Base-by-base conservation (phyloP, 352 stramenopile species). In the Globisporangium perplexum region DNA sequence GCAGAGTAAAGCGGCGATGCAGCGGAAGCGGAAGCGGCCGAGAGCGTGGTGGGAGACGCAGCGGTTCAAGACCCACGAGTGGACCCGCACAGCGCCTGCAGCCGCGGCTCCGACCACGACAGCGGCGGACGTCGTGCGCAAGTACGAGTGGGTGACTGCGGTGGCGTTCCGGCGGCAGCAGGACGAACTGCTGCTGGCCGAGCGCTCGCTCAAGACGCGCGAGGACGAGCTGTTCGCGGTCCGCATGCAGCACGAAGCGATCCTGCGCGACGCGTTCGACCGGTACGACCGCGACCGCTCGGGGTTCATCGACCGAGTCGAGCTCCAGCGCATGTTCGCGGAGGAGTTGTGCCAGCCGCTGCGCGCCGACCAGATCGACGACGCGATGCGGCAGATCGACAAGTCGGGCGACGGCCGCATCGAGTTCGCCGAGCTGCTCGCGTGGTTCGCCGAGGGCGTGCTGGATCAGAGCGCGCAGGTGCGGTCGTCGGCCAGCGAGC, bases 301-400 rank as follows among this genome's bases (percentile, higher is more conserved):
- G 2, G 68, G 68, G 0, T 58, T 59, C 22, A 77, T 80, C 41
- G 71, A 77, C 50, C 50, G 57, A 2, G 24, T 30, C 1, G 71
- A 80, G 47, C 57, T 80, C 44, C 63, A 59, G 42, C 54, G 65
- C 12, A 80, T 80, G 68, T 73, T 77, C 50, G 60, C 55, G 17
- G 68, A 80, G n/a, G 71, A 80, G 41, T 28, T 80, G 22, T 80
- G 68, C n/a, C 53, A 73, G 41, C 71, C 68, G 23, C 48, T 80
- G 35, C 68, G 31, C 20, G 62, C 74, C 14, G 43, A 53, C 7
- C 71, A 77, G 41, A 52, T 69, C 23, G 51, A 73, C 7, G 51
- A 58, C 11, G 71, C 68, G 10, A 73, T 80, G 59, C 36, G 24
- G 7, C 23, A 38, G 22, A 77, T 80, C 65, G 71, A 80, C 56